phyloP scores from a whole-genome alignment of 345 rosid species.

The Eucalyptus regnans region DNA sequence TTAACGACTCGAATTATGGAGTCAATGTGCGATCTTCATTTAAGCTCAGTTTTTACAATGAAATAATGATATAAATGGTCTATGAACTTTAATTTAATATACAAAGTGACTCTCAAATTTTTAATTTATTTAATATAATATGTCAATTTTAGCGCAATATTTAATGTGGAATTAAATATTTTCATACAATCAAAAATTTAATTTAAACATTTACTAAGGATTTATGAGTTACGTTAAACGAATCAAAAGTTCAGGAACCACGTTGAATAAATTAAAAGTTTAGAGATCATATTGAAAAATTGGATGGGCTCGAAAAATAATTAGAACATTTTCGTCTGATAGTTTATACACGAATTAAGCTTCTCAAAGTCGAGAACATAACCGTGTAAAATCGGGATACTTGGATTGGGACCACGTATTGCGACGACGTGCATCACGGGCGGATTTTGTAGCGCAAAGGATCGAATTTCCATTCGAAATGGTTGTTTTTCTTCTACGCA shows the following conservation, averaged over 20 bases:
- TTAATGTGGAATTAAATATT: rapidly evolving
- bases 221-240: rapidly evolving
- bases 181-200: too few species aligned
- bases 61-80: too few species aligned
- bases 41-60: background rate
- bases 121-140: too few species aligned
- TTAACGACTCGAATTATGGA: background rate
- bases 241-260: rapidly evolving
- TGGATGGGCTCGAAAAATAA: rapidly evolving
- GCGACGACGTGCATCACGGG: background rate
- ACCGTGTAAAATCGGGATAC: rapidly evolving
- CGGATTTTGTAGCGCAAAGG: background rate
- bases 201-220: too few species aligned
- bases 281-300: rapidly evolving
- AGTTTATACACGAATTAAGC: rapidly evolving
- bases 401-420: rapidly evolving
- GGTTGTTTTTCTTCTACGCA: background rate
- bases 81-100: rapidly evolving
- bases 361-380: rapidly evolving
- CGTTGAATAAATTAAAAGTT: rapidly evolving
- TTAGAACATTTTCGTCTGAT: rapidly evolving
- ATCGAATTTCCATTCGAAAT: background rate
- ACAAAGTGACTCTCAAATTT: rapidly evolving
- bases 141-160: too few species aligned
- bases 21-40: background rate